Evolutionary conservation across 2,329 filamentous ascomycete genomes (phyloP).

Genomic region (Cladosporium phlei): DNA sequence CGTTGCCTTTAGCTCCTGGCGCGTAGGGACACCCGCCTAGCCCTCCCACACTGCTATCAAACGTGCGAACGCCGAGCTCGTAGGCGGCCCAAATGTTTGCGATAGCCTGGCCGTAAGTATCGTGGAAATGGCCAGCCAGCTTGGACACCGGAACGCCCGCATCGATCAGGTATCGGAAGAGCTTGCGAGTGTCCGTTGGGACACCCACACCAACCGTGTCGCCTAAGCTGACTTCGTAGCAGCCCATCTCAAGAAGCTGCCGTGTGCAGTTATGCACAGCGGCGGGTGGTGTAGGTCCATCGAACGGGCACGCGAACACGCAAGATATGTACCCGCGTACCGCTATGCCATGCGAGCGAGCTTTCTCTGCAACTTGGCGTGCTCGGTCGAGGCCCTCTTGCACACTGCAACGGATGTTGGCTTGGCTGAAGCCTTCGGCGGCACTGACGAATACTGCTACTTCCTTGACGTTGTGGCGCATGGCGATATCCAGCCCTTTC

Average conservation of each 20-base stretch:
- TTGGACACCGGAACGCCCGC: constrained; percentile 23
- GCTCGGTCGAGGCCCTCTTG: constrained; percentile 35
- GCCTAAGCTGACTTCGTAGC: constrained; percentile 27
- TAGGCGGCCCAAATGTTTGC: constrained; percentile 25
- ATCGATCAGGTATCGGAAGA: constrained; percentile 31
- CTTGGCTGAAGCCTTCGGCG: constrained; percentile 40
- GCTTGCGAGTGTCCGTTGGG: constrained; percentile 25
- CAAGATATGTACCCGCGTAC: constrained; percentile 40
- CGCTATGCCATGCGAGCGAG: constrained; percentile 25
- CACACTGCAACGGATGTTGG: constrained; percentile 40
- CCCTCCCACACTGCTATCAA: constrained; percentile 27
- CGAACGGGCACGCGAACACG: constrained; percentile 40
- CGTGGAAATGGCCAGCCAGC: constrained; percentile 30
- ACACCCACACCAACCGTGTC: constrained; percentile 27
- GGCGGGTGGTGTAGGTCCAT: constrained; percentile 23
- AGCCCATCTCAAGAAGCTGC: constrained; percentile 24
- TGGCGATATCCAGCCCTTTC: constrained; percentile 55
- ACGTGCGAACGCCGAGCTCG: constrained; percentile 23
- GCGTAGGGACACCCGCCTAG: constrained; percentile 30
- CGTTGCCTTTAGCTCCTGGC: constrained; percentile 27
- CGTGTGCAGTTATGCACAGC: constrained; percentile 19
- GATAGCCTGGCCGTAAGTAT: constrained; percentile 30
- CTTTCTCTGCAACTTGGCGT: constrained; percentile 29
- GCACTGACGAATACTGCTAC: constrained; percentile 41
- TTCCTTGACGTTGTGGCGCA: constrained; percentile 32